Conservation (phyloP, 768 basidiomycete genomes). For the Podaxis pistillaris region DNA sequence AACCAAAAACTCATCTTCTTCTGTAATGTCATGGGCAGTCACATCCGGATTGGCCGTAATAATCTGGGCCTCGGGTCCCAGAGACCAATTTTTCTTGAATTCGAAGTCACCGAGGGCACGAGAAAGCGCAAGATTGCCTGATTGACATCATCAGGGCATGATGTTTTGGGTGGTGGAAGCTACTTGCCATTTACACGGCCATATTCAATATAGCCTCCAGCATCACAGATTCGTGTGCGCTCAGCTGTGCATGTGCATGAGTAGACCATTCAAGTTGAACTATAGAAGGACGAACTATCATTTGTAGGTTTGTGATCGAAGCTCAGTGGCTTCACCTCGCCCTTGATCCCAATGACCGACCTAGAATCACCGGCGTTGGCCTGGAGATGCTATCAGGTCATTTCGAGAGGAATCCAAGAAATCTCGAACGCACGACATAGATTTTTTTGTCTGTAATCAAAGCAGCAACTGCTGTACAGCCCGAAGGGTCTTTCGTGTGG, state of each 20-base stretch:
- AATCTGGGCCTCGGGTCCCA: conserved; percentile 86
- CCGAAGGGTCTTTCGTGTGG: conserved; percentile 89
- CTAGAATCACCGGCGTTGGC: conserved; percentile 98
- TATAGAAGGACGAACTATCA: conserved; percentile 50
- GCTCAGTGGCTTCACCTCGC: conserved; percentile 85
- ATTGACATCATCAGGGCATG: background rate
- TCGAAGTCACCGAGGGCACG: conserved; percentile 97
- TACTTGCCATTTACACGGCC: conserved; percentile 90
- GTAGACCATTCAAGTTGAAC: background rate
- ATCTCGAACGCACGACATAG: conserved; percentile 60
- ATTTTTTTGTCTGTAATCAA: conserved; percentile 82
- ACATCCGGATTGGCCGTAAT: conserved; percentile 96
- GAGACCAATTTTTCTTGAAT: conserved; percentile 89
- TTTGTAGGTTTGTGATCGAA: conserved; percentile 96
- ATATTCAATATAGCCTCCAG: conserved; percentile 95
- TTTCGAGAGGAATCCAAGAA: conserved; percentile 8
- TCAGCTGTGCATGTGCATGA: conserved; percentile 52
- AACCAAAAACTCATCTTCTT: conserved; percentile 96
- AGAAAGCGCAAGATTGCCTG: conserved; percentile 94
- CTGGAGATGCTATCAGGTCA: conserved; percentile 39
- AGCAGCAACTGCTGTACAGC: conserved; percentile 92
- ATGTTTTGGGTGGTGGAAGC: conserved; percentile 6
- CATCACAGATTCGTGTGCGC: conserved; percentile 79
- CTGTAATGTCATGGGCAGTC: conserved; percentile 72
- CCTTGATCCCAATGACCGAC: conserved; percentile 81